These are phyloP conservation scores for Penicillium sp. DNA, from an alignment of 2,329 filamentous ascomycete species.

Conservation along the genomic window DNA sequence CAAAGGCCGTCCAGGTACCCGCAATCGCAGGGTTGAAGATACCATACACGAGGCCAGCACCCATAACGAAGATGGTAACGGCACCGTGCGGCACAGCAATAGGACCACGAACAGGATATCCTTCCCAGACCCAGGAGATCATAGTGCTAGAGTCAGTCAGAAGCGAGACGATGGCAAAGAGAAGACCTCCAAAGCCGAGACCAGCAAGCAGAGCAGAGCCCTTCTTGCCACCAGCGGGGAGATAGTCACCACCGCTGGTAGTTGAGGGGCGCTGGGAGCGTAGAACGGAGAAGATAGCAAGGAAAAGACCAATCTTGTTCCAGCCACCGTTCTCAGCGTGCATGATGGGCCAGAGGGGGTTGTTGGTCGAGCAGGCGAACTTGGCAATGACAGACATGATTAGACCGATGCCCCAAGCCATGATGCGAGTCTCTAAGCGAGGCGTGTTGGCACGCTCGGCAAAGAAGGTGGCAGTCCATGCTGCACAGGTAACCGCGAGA, in stretches of 20 bases:
- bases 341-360: conserved; percentile 96
- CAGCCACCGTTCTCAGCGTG: conserved; percentile 87
- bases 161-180: conserved; percentile 90
- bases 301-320: conserved; percentile 80
- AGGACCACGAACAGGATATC: conserved; percentile 87
- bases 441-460: conserved; percentile 75
- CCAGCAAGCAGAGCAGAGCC: conserved; percentile 75
- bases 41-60: conserved; percentile 76
- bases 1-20: conserved; percentile 79
- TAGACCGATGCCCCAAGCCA: conserved; percentile 81
- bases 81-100: conserved; percentile 89
- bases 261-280: conserved; percentile 73
- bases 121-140: conserved; percentile 98
- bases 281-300: conserved; percentile 77
- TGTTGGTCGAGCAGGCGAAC: conserved; percentile 92
- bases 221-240: conserved; percentile 60
- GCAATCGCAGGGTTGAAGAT: conserved; percentile 73
- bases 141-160: conserved; percentile 98
- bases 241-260: conserved; percentile 56
- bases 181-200: conserved; percentile 78
- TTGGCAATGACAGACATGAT: conserved; percentile 87
- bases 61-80: conserved; percentile 86
- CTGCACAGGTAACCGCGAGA: conserved; percentile 78
- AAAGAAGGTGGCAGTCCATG: conserved; percentile 83
- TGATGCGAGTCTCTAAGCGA: conserved; percentile 79